Evolutionary conservation across 306 rosid genomes (phyloP), one percentile per base, ranked within the genome.

Genomic region (Pachyrhizus erosus): DNA sequence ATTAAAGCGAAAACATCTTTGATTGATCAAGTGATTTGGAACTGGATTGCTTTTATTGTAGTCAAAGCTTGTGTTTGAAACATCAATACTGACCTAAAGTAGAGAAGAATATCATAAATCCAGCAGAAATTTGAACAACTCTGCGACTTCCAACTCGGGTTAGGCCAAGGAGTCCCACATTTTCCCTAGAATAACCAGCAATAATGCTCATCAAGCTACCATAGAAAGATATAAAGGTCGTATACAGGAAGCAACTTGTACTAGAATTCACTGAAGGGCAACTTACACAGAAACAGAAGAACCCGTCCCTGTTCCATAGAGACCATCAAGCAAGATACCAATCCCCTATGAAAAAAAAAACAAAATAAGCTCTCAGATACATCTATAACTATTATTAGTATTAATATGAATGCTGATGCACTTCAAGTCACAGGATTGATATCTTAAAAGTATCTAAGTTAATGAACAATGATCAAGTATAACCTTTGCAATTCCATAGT

Each of bases 131-230:
- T 77, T 93, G 94, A 60, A 93, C 94, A 62, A 91, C 97, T 80
- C 98, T 79, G 31, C 98, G 93, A 54, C 98, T 93, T 84, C 98
- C 98, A 18, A 93, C 98, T n/a, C 98, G 86, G 74, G 98, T 93
- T 48, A 90, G 84, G 61, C 98, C 98, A 46, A 93, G 97, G 80
- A 91, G 97, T 55, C 98, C 98, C 27, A 89, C 94, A 74, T 93
- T 93, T 89, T 93, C 98, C 87, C 98, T 93, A 84, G 51, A 77
- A 60, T 11, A 84, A 39, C 77, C 34, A 54, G 3, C 83, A 82
- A 20, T 54, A 52, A 81, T 78, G 46, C 12, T 18, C 3, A 57
- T 83, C 78, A 80, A 76, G 54, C 62, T 66, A 68, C 42, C n/a
- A 65, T 21, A 65, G 33, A 46, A 73, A 10, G 2, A 33, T 64